Base-by-base conservation (phyloP, 2,329 filamentous ascomycete genomes). In the Fusarium sp. region DNA sequence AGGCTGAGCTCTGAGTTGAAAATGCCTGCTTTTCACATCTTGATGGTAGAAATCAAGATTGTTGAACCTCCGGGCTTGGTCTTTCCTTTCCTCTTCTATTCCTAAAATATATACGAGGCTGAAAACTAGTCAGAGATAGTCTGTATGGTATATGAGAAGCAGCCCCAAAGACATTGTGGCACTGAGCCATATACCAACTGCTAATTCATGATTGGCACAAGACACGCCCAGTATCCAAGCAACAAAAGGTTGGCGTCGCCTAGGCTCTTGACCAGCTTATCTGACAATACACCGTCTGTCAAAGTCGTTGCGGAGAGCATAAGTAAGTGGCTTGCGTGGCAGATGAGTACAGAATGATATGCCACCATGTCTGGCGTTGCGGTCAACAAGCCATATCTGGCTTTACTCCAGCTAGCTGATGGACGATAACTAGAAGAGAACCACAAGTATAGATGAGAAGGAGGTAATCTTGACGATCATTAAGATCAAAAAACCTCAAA, bases 1-100 rank as follows among this genome's bases (percentile, higher is more conserved):
- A 56, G 63, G 60, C 55, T 57, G 59, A 66, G 42, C 39, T 44
- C 21, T 39, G 51, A 66, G 63, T 44, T 61, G 55, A 52, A 52
- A 9, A 49, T 51, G 33, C 25, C 41, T 49, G 46, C 36, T 43
- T 47, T n/a, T 10, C 21, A 33, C 25, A 38, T 52, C 41, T 32
- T 35, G 14, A 39, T 37, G 27, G 47, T 50, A n/a, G 21, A 33
- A 37, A 35, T 27, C 19, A 37, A 32, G 25, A 45, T 39, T 45
- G 44, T 27, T 53, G 39, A 57, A 47, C 38, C 17, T 8, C 14
- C 38, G 19, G 29, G 19, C 21, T 38, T 39, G 37, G 33, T 14
- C 21, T 38, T 52, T 38, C 13, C 29, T 37, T 27, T 29, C 27
- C 33, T 45, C 27, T 39, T 29, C 44, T 23, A 35, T 39, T 42